Conservation (phyloP, 1,139 yeast species). For the Pichia sp. region DNA sequence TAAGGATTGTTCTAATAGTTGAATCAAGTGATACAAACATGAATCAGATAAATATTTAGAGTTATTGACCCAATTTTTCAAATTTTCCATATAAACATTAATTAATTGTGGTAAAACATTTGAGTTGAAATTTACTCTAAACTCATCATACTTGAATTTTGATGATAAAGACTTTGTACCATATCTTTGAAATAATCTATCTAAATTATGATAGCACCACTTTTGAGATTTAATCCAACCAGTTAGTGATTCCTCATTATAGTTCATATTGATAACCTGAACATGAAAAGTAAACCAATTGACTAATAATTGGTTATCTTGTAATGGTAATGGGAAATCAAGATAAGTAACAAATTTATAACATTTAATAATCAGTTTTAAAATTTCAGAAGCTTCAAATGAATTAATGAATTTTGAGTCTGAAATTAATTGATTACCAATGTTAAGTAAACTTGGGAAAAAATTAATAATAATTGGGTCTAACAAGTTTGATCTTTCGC, state of each 20-base stretch:
- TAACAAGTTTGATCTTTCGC: conserved; percentile 45
- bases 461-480: conserved; percentile 57
- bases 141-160: conserved; percentile 46
- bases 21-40: conserved; percentile 59
- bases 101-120: conserved; percentile 72
- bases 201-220: conserved; percentile 82
- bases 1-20: conserved; percentile 66
- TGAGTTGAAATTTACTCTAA: conserved; percentile 40
- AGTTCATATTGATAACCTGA: conserved; percentile 51
- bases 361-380: conserved; percentile 67
- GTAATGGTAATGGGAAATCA: conserved; percentile 70
- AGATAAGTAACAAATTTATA: conserved; percentile 78
- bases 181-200: conserved; percentile 68
- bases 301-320: conserved; percentile 48
- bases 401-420: conserved; percentile 35
- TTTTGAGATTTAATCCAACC: conserved; percentile 78
- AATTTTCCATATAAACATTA: conserved; percentile 53
- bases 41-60: conserved; percentile 65
- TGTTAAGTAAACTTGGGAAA: conserved; percentile 61
- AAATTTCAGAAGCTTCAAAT: conserved; percentile 56
- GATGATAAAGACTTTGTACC: conserved; percentile 47
- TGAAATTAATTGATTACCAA: conserved; percentile 54
- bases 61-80: conserved; percentile 66
- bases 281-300: conserved; percentile 81
- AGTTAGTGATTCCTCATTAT: conserved; percentile 47